phyloP scores from a whole-genome alignment of 2,329 filamentous ascomycete genomes.

The Pestalotiopsis sp. region DNA sequence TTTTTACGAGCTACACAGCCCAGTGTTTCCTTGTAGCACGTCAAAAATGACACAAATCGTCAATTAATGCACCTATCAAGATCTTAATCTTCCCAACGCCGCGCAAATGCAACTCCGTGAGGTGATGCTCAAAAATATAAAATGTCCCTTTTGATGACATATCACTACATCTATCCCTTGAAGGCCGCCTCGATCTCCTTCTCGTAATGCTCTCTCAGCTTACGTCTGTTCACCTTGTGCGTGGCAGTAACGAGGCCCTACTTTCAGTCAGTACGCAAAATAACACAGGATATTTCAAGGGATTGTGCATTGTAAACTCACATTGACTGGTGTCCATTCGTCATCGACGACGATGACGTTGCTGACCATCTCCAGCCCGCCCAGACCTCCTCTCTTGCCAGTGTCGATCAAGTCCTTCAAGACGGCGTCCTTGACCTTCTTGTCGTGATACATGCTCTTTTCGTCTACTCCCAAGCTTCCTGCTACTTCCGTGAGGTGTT shows the following conservation, averaged over 20 bases:
- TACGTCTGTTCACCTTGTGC: conserved; percentile 60
- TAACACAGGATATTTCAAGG: no score
- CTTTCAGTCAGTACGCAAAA: background rate
- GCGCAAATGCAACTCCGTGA: background rate
- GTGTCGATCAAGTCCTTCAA: conserved; percentile 69
- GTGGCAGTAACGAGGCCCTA: conserved; percentile 65
- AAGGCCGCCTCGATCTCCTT: conserved; percentile 51
- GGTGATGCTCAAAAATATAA: background rate
- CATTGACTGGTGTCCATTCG: conserved; percentile 85
- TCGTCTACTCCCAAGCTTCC: conserved; percentile 65
- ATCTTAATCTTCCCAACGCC: background rate
- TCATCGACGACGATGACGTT: conserved; percentile 80
- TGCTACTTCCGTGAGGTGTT: conserved; percentile 62
- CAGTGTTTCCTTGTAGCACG: no score
- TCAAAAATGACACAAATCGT: no score
- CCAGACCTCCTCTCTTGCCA: conserved; percentile 68
- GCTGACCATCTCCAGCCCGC: conserved; percentile 72
- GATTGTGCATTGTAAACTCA: conserved; percentile 53
- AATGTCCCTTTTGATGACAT: background rate
- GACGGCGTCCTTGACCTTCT: conserved; percentile 63
- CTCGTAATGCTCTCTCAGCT: conserved; percentile 51
- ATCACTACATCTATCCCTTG: conserved; percentile 19
- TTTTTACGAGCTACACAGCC: no score
- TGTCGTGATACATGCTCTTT: conserved; percentile 67
- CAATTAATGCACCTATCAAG: no score